Evolutionary conservation across 2,329 filamentous ascomycete species (phyloP), one percentile per base, ranked within the genome.

Genomic region (Cordyceps farinosa): DNA sequence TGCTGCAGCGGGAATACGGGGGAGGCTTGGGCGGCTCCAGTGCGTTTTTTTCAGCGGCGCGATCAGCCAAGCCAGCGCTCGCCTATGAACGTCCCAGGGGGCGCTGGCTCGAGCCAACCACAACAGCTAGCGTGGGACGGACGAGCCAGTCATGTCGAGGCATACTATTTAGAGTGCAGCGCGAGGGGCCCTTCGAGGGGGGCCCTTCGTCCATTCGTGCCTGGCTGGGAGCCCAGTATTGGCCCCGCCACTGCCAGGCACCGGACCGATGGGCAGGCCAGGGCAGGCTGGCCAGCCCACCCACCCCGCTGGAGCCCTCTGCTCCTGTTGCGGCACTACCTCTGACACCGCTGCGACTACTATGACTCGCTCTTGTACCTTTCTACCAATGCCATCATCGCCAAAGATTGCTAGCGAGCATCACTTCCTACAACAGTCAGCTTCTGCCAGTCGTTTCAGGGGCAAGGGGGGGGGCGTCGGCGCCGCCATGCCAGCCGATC

Each of bases 191-290:
- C 22, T 22, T 22, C 22, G 22, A 22, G 22, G 22, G 22, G 22
- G 22, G 22, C 22, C 22, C 22, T 22, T 22, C 22, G 22, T 22
- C 22, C 42, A 17, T 45, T 22, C 42, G 17, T 53, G 32, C 29
- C 29, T 30, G 47, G 27, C 27, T 30, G 9, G 29, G 13, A 47
- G 40, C 15, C 52, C 17, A 34, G 42, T 7, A 56, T 48, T 58
- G 55, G 30, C 32, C 32, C 55, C 55, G 55, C 34, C 11, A 44
- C 44, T 58, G 55, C 30, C 44, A 58, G 55, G 55, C 36, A 57
- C 54, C 54, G 32, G 29, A 34, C 54, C 54, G 30, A 58, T 58
- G 44, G 40, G n/a, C 55, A 48, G 30, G 48, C 48, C 48, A 30
- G 29, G 27, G 11, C 48, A 17, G 32, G 29, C 45, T 13, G 45